Percentiles rank a stretch among this genome's conserved stretches.
Evolutionary conservation across 257 asterid species (phyloP).

Genomic region (Misopates orontium): DNA sequence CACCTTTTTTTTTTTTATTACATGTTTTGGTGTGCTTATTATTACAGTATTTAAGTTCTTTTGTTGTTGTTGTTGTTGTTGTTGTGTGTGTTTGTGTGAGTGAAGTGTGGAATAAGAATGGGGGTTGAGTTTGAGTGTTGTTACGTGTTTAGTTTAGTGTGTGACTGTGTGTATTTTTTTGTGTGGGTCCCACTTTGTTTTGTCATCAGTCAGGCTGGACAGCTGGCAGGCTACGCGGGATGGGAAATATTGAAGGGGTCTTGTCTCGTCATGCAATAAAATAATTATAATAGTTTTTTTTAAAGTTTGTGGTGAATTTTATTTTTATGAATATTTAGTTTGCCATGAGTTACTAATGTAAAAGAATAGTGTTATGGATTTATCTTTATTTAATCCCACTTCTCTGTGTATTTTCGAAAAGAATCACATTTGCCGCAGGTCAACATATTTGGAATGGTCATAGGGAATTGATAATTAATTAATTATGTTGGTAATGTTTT

Average conservation of each 20-base stretch:
- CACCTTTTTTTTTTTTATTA: not conserved
- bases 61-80: no score
- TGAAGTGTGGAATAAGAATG: slow-evolving; percentile 48
- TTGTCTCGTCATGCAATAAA: slow-evolving; percentile 27
- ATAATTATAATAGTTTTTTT: not conserved
- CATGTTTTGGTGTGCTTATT: no score
- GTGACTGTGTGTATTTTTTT: slow-evolving; percentile 1
- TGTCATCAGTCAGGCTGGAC: slow-evolving; percentile 48
- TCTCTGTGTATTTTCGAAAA: no score
- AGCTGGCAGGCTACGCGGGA: slow-evolving; percentile 79
- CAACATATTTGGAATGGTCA: no score
- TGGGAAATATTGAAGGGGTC: slow-evolving; percentile 18
- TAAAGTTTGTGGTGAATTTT: not conserved
- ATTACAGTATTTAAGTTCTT: no score
- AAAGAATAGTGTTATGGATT: no score
- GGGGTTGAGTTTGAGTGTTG: not conserved
- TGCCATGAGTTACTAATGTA: no score
- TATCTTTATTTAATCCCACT: no score
- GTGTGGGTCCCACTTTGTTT: slow-evolving; percentile 35
- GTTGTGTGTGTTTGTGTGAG: slow-evolving; percentile 11
- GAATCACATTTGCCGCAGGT: no score
- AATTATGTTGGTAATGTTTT: no score
- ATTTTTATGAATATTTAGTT: not conserved
- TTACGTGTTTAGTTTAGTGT: not conserved
- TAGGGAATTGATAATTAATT: no score